phyloP scores from a whole-genome alignment of 148 eudicot genomes.

The Camellia japonica region DNA sequence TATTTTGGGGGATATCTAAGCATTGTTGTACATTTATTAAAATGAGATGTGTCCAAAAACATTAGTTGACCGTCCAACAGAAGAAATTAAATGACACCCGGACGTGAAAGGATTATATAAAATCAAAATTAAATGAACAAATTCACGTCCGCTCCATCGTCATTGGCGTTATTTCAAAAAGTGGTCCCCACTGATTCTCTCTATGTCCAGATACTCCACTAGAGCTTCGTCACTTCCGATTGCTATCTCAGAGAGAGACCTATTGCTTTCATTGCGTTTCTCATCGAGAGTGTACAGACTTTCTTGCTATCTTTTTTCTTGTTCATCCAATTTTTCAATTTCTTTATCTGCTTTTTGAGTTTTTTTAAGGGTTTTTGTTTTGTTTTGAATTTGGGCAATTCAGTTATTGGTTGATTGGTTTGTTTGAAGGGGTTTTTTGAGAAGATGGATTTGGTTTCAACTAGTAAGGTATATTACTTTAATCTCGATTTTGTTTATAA shows the following conservation, averaged over 20 bases:
- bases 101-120: not conserved
- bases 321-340: not conserved
- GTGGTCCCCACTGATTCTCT: not conserved
- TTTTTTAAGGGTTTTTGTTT: no score
- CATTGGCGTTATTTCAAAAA: not conserved
- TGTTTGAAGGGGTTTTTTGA: not conserved
- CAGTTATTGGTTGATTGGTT: not conserved
- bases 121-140: not conserved
- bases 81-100: not conserved
- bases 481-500: not conserved
- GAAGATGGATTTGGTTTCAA: slow-evolving; percentile 7
- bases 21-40: no score
- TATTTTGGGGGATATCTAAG: no score
- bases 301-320: not conserved
- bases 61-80: not conserved
- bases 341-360: not conserved
- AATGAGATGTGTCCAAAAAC: not conserved
- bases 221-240: not conserved
- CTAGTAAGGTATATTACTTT: not conserved
- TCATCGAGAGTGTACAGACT: not conserved
- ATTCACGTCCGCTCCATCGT: not conserved
- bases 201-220: not conserved
- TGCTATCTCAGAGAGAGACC: not conserved
- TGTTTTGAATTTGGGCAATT: not conserved
- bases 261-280: not conserved